These are phyloP conservation scores for Melocanna baccifera DNA, from an alignment of 176 grass and related monocot genomes.

Conservation along the genomic window DNA sequence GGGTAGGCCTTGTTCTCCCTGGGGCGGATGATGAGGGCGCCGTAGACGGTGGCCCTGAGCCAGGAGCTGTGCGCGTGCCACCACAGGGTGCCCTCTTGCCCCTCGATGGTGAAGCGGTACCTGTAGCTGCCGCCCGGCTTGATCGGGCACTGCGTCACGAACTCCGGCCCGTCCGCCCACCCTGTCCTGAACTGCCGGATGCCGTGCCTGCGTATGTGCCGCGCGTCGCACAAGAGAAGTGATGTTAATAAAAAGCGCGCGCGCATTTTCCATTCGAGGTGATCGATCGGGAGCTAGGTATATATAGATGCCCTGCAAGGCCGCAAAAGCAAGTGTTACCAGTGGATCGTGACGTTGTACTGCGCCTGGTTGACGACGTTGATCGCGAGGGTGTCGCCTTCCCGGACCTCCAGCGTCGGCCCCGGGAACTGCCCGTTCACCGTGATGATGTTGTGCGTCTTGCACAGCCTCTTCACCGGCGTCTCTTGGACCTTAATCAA, in stretches of 20 bases:
- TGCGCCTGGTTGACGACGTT: slow-evolving; percentile 59
- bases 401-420: slow-evolving; percentile 70
- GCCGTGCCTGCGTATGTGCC: slow-evolving; percentile 46
- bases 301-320: neutral
- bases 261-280: neutral
- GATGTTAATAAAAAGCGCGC: neutral
- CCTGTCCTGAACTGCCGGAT: slow-evolving; percentile 61
- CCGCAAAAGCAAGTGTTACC: slow-evolving; percentile 4
- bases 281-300: neutral
- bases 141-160: slow-evolving; percentile 82
- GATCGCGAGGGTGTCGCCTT: slow-evolving; percentile 76
- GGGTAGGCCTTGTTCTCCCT: slow-evolving; percentile 48
- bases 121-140: slow-evolving; percentile 72
- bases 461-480: slow-evolving; percentile 94
- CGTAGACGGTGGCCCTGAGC: slow-evolving; percentile 77
- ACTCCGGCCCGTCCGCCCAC: slow-evolving; percentile 82
- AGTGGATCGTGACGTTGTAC: slow-evolving; percentile 74
- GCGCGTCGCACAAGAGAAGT: neutral
- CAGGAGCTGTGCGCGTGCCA: slow-evolving; percentile 94
- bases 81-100: slow-evolving; percentile 81
- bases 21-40: slow-evolving; percentile 68
- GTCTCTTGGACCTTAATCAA: slow-evolving; percentile 58
- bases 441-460: slow-evolving; percentile 61
- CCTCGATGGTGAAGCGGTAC: slow-evolving; percentile 62
- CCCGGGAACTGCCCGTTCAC: slow-evolving; percentile 83